Base-by-base conservation (phyloP, 2,329 filamentous ascomycete genomes). In the Shiraia bambusicola region DNA sequence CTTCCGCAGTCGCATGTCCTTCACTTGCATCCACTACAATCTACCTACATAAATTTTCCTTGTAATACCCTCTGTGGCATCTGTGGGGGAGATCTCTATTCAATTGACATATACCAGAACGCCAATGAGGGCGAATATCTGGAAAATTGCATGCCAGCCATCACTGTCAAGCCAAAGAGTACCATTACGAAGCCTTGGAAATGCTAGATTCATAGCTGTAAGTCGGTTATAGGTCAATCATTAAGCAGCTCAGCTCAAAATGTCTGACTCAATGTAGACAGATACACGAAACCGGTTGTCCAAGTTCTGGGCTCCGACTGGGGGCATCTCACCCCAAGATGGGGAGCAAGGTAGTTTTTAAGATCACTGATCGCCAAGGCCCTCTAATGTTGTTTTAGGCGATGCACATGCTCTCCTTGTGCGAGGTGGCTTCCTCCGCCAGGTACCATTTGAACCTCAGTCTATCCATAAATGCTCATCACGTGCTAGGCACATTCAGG, bases 271-370 rank as follows among this genome's bases (percentile, higher is more conserved):
- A 2, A 1, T 12, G 12, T 6, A 83, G 78, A 67, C 66, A 51
- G 80, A 84, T 69, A 71, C 75, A 32, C 72, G 81, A 50, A 76
- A 72, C 58, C 76, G 84, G 49, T 67, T 92, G 8, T 92, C 88
- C 3, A 83, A 76, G 32, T 80, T 90, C 67, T 96, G 91, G 88
- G 76, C 84, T 19, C 88, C 90, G 2, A 87, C 84, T 1, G 83
- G 84, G 30, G 83, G 86, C 6, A 81, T 87, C 39, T 75, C 82
- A 5, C 69, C 72, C 29, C 72, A 73, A 44, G 73, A 75, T 28
- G 73, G 73, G 17, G 72, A 78, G 30, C 74, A 77, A 50, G 63
- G 61, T 55, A 22, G 38, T 33, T 17, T 22, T 22, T 8, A 22
- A 8, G 8, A 22, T 8, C 19, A 22, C 4, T 22, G 19, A 28